Evolutionary conservation across 345 rosid genomes (phyloP).

Genomic region (Salix koriyanagi): DNA sequence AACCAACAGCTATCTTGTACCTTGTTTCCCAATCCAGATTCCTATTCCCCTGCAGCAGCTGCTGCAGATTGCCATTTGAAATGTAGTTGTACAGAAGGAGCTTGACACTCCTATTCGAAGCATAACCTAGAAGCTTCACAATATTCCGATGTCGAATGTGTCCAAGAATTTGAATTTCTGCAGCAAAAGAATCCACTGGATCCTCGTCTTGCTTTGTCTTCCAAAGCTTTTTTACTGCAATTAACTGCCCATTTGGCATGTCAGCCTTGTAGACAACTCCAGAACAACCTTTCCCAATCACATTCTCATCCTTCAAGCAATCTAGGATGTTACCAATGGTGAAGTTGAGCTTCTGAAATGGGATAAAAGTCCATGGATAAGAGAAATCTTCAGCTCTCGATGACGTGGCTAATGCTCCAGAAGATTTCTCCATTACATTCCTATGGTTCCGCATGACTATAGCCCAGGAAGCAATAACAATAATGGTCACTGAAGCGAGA

Average conservation of each 20-base stretch:
- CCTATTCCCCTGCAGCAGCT: conserved; percentile 60
- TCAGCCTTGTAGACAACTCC: conserved; percentile 88
- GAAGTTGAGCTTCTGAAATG: conserved; percentile 76
- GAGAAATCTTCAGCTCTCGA: conserved; percentile 77
- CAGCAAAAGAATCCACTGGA: conserved; percentile 69
- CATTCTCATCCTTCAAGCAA: conserved; percentile 74
- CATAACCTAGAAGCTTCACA: conserved; percentile 80
- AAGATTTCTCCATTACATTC: conserved; percentile 50
- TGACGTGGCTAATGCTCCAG: conserved; percentile 33
- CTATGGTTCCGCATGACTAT: conserved; percentile 54
- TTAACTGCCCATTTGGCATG: conserved; percentile 65
- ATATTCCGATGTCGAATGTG: conserved; percentile 88
- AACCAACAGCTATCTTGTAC: conserved; percentile 82
- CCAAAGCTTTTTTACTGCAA: conserved; percentile 94
- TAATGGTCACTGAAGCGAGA: conserved; percentile 55
- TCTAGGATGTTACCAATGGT: conserved; percentile 69
- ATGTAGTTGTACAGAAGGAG: conserved; percentile 83
- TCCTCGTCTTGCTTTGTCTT: conserved; percentile 59
- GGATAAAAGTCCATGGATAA: conserved; percentile 93
- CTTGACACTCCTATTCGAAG: conserved; percentile 78
- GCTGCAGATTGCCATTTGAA: conserved; percentile 77
- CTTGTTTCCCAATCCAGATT: conserved; percentile 86
- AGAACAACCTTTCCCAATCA: conserved; percentile 92
- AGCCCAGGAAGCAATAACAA: conserved; percentile 59
- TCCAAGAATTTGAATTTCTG: conserved; percentile 89